Conservation (phyloP, 129 eudicot species). For the Flaveria robusta region DNA sequence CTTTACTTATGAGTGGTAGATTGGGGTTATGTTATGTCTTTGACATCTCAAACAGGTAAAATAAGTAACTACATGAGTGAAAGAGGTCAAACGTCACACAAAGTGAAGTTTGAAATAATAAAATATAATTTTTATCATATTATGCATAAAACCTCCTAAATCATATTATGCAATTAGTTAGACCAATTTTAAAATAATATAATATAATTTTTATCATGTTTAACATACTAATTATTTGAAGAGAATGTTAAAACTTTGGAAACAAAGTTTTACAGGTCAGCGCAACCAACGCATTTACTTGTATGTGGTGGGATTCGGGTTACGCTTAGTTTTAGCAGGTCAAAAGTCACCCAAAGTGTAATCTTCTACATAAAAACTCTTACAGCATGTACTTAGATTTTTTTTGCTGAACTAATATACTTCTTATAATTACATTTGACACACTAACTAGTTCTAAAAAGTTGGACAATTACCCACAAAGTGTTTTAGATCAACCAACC, state of each 20-base stretch:
- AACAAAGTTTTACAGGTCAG: neutral
- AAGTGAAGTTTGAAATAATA: neutral
- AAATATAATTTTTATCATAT: too few relatives aligned
- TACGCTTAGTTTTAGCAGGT: neutral
- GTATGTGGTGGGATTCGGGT: neutral
- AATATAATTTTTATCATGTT: neutral
- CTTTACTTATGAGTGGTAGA: neutral
- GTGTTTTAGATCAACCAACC: neutral
- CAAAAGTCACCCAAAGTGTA: slow-evolving; percentile 8
- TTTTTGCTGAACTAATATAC: neutral
- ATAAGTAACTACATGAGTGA: neutral
- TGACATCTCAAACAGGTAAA: slow-evolving; percentile 4
- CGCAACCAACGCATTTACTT: neutral
- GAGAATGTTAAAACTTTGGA: neutral
- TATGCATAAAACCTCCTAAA: neutral
- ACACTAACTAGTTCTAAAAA: neutral
- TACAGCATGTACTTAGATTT: neutral
- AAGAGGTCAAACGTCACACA: neutral
- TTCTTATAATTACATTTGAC: neutral
- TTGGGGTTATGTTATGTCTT: neutral
- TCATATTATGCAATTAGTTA: neutral
- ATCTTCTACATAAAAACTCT: neutral
- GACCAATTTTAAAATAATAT: neutral
- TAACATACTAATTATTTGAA: neutral
- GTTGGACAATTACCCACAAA: neutral